phyloP scores from a whole-genome alignment of 768 basidiomycete genomes.

The Rhodotorula kratochvilovae region DNA sequence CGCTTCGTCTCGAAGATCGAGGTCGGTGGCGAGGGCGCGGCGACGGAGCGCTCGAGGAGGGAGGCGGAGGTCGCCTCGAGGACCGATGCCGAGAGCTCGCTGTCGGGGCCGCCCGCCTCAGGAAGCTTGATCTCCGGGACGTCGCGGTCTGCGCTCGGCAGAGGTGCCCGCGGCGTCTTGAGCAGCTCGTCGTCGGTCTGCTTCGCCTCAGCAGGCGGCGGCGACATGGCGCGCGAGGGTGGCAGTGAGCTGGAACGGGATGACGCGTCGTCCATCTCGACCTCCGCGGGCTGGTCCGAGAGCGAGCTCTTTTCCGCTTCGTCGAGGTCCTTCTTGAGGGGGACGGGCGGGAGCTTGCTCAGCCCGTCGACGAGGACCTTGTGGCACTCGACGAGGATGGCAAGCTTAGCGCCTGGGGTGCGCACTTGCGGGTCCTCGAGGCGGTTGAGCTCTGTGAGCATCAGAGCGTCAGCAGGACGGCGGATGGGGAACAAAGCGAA shows the following conservation, averaged over 20 bases:
- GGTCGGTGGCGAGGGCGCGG: constrained; percentile 3
- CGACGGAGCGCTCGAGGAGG: constrained; percentile 5
- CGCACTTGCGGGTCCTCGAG: constrained; percentile 54
- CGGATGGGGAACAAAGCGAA: fast-evolving
- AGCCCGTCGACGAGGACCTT: constrained; percentile 62
- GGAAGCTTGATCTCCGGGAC: constrained; percentile 39
- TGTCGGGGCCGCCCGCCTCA: constrained; percentile 7
- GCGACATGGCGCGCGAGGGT: constrained; percentile 25
- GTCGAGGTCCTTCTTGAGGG: constrained; percentile 37
- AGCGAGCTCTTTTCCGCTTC: not conserved
- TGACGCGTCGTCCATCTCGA: constrained; percentile 42
- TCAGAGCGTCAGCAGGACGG: not conserved
- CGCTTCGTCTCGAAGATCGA: constrained; percentile 33
- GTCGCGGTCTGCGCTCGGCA: not conserved
- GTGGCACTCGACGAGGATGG: constrained; percentile 75
- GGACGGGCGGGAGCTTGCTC: constrained; percentile 40
- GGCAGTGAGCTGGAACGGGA: constrained; percentile 26
- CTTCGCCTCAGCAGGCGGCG: not conserved
- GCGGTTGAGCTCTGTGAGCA: constrained; percentile 54
- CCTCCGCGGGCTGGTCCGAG: constrained; percentile 4
- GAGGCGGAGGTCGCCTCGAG: constrained; percentile 23
- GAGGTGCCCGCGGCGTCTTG: constrained; percentile 20
- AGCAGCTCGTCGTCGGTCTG: constrained; percentile 19
- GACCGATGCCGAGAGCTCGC: constrained; percentile 16
- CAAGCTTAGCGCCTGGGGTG: constrained; percentile 72